Conservation (phyloP, 148 eudicot genomes). For the Polygonum aviculare region DNA sequence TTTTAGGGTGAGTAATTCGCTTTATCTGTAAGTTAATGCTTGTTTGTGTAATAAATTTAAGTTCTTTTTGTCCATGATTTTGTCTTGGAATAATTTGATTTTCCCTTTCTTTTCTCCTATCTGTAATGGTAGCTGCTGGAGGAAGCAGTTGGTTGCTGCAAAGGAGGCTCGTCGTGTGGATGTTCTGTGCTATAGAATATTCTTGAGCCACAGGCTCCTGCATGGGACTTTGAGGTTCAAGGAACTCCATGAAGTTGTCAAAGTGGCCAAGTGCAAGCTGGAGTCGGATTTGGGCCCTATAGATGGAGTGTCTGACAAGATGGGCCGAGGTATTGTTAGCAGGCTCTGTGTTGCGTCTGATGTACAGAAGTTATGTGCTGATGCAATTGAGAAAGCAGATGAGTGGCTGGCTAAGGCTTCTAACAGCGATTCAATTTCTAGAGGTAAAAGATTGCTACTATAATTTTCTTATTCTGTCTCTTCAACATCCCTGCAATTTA, state of each 20-base stretch:
- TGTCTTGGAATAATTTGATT: neutral
- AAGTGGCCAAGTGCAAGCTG: constrained; percentile 58
- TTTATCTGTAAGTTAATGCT: neutral
- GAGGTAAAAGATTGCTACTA: constrained; percentile 32
- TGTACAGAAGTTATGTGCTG: constrained; percentile 70
- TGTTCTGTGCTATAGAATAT: constrained; percentile 68
- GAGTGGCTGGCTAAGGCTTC: constrained; percentile 49
- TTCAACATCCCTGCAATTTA: neutral
- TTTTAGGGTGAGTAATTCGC: constrained; percentile 60
- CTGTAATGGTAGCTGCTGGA: constrained; percentile 64
- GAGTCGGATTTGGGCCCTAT: constrained; percentile 86
- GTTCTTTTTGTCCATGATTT: neutral
- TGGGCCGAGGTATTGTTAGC: constrained; percentile 83
- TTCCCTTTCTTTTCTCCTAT: neutral
- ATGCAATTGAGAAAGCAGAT: constrained; percentile 76
- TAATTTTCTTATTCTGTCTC: neutral
- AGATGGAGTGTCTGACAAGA: constrained; percentile 55
- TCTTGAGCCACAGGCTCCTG: constrained; percentile 63
- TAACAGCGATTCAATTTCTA: constrained; percentile 17
- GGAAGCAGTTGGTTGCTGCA: constrained; percentile 74
- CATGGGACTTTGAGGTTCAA: constrained; percentile 67
- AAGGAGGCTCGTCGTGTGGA: constrained; percentile 88
- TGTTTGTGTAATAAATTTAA: neutral
- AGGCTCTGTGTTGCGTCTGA: constrained; percentile 70
- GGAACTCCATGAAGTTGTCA: constrained; percentile 59